Conservation (phyloP, 345 rosid genomes). For the Arabidopsis thaliana region DNA sequence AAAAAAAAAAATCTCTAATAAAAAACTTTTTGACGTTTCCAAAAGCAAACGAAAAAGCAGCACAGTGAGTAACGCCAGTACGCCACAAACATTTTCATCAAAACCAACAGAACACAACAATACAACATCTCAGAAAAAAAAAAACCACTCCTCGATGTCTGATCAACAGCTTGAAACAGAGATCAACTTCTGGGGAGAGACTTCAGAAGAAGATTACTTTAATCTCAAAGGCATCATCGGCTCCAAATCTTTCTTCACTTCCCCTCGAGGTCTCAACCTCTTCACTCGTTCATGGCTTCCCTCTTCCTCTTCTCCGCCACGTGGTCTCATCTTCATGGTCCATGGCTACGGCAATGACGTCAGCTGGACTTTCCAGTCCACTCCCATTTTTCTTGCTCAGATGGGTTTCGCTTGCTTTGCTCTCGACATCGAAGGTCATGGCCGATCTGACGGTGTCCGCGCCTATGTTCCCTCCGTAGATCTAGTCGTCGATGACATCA, state of each 20-base stretch:
- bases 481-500: conserved; percentile 65
- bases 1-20: too few species aligned
- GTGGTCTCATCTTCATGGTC: conserved; percentile 72
- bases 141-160: conserved; percentile 35
- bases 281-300: conserved; percentile 88
- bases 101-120: conserved; percentile 15
- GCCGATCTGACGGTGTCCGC: conserved; percentile 68
- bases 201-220: conserved; percentile 69
- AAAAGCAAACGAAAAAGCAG: conserved; percentile 8
- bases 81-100: conserved; percentile 2
- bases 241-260: conserved; percentile 63
- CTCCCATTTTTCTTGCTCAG: conserved; percentile 73
- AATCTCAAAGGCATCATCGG: conserved; percentile 59
- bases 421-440: conserved; percentile 88
- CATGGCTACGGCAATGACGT: conserved; percentile 89
- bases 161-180: conserved; percentile 25
- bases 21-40: conserved; percentile 15
- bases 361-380: conserved; percentile 82
- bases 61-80: not conserved
- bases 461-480: conserved; percentile 72
- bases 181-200: conserved; percentile 66
- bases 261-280: conserved; percentile 77
- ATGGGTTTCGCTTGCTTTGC: conserved; percentile 82
- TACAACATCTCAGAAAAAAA: not conserved
- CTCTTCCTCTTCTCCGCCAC: conserved; percentile 48